Conservation (phyloP, 2,329 filamentous ascomycete species). For the Neopestalotiopsis sp. region DNA sequence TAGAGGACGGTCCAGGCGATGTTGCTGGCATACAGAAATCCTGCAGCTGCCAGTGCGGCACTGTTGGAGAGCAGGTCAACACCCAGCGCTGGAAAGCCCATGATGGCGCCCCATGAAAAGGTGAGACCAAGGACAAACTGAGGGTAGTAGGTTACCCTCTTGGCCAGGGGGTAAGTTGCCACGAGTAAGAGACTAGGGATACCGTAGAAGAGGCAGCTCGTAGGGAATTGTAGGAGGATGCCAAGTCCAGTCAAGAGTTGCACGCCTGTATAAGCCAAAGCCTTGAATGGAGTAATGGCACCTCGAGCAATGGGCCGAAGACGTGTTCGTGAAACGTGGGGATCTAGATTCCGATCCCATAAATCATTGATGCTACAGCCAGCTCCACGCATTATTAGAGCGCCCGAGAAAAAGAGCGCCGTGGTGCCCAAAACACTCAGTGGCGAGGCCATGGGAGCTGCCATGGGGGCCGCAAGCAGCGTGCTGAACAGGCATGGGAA, state of each 20-base stretch:
- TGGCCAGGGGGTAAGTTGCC: conserved; percentile 79
- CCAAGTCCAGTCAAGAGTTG: conserved; percentile 77
- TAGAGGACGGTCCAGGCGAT: conserved; percentile 88
- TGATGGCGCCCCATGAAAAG: conserved; percentile 87
- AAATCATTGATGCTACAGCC: conserved; percentile 91
- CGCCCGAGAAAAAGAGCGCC: conserved; percentile 75
- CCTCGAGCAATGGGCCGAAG: conserved; percentile 81
- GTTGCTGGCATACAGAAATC: conserved; percentile 76
- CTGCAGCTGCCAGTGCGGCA: conserved; percentile 68
- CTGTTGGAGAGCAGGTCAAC: conserved; percentile 72
- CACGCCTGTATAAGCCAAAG: conserved; percentile 73
- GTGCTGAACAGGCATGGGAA: conserved; percentile 87
- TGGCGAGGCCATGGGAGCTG: conserved; percentile 64
- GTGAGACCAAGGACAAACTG: conserved; percentile 83
- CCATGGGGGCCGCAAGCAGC: conserved; percentile 75
- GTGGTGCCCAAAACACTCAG: conserved; percentile 67
- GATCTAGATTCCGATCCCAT: conserved; percentile 87
- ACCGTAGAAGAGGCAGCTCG: conserved; percentile 76
- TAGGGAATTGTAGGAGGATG: conserved; percentile 77
- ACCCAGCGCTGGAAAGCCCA: conserved; percentile 85
- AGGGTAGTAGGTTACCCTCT: conserved; percentile 86
- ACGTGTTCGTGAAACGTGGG: conserved; percentile 76
- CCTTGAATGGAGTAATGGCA: conserved; percentile 75
- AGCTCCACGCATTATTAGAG: conserved; percentile 84
- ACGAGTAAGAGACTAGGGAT: conserved; percentile 78